Conservation (phyloP, 257 asterid species). For the Haberlea rhodopensis region DNA sequence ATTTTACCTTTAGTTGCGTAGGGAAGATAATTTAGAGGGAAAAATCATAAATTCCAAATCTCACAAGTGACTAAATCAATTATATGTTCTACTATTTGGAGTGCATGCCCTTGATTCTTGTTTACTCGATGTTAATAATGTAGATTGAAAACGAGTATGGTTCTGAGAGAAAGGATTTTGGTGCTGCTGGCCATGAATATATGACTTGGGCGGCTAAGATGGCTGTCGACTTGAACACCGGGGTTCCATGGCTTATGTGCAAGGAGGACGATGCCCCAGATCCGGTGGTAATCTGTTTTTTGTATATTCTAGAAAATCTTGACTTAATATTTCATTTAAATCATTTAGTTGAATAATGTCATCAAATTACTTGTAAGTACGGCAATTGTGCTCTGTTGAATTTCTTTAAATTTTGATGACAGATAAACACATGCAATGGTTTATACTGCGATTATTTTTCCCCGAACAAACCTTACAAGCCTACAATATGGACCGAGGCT, state of each 20-base stretch:
- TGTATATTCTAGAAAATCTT: neutral
- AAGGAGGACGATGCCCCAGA: slow-evolving; percentile 95
- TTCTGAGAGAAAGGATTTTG: slow-evolving; percentile 46
- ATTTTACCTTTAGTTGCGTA: neutral
- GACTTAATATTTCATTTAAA: neutral
- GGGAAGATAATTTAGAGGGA: neutral
- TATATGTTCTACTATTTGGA: neutral
- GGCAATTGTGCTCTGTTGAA: slow-evolving; percentile 6
- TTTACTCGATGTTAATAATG: slow-evolving; percentile 27
- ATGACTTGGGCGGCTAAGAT: slow-evolving; percentile 96
- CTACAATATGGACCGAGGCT: slow-evolving; percentile 93
- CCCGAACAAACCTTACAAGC: slow-evolving; percentile 91
- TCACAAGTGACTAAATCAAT: neutral
- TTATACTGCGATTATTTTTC: slow-evolving; percentile 87
- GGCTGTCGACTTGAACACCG: slow-evolving; percentile 71
- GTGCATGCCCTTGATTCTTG: neutral
- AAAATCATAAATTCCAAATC: neutral
- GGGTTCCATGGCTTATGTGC: slow-evolving; percentile 99
- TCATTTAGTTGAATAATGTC: neutral
- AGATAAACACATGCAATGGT: slow-evolving; percentile 97
- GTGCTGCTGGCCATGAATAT: slow-evolving; percentile 70
- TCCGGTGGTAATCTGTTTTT: slow-evolving; percentile 66
- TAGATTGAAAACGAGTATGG: slow-evolving; percentile 98
- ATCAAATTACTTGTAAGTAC: slow-evolving; percentile 1
- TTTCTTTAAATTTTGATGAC: slow-evolving; percentile 29